Conservation (phyloP, 768 basidiomycete genomes). For the Punctularia strigosozonata region DNA sequence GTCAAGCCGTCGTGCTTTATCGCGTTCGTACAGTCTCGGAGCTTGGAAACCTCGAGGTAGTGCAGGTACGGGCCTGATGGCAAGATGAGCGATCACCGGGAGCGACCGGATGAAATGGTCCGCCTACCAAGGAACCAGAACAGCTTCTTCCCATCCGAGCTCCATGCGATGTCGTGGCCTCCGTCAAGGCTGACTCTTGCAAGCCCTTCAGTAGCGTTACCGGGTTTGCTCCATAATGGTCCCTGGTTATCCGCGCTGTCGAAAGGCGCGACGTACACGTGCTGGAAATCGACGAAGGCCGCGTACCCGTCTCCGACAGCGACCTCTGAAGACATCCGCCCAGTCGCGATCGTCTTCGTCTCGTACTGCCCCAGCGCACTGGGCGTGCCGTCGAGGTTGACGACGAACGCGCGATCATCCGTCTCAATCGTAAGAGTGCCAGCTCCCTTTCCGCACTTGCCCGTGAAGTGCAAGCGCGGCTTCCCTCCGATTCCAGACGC, state of each 20-base stretch:
- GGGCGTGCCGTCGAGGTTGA: slow-evolving; percentile 36
- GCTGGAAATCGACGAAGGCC: slow-evolving; percentile 60
- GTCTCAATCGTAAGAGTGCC: neutral
- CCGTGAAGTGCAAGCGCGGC: neutral
- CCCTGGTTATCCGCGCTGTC: slow-evolving; percentile 25
- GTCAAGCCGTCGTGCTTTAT: slow-evolving; percentile 37
- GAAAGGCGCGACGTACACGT: slow-evolving; percentile 48
- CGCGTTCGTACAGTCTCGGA: slow-evolving; percentile 33
- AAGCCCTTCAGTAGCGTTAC: slow-evolving; percentile 49
- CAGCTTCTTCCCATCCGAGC: slow-evolving; percentile 47
- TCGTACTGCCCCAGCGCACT: slow-evolving; percentile 35
- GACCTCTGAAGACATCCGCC: slow-evolving; percentile 47
- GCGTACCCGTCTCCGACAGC: slow-evolving; percentile 25
- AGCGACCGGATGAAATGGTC: neutral
- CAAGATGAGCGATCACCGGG: neutral
- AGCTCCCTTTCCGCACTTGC: too few species aligned
- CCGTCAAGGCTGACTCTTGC: slow-evolving; percentile 60
- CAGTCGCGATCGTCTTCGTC: slow-evolving; percentile 37
- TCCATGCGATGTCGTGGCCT: slow-evolving; percentile 59
- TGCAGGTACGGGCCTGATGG: slow-evolving; percentile 50
- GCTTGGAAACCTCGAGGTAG: slow-evolving; percentile 41
- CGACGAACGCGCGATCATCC: slow-evolving; percentile 25
- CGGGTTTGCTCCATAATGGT: slow-evolving; percentile 59
- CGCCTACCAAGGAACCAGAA: slow-evolving; percentile 65
- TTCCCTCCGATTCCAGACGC: neutral